These are phyloP conservation scores for Stenocarpella maydis DNA, from an alignment of 2,329 filamentous ascomycete species.

Conservation along the genomic window DNA sequence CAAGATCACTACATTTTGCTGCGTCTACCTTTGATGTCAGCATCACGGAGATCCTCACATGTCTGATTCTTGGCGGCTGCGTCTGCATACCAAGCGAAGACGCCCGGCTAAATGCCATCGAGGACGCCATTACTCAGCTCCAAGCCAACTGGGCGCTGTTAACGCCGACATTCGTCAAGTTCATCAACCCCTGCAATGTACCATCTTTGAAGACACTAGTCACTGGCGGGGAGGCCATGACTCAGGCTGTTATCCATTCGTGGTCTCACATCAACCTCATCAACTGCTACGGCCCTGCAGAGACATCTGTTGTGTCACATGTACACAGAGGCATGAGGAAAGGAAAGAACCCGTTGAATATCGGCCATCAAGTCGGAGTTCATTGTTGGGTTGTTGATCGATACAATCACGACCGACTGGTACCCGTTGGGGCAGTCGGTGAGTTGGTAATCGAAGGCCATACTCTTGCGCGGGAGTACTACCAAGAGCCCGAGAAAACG, in stretches of 20 bases:
- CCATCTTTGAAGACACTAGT: conserved; percentile 34
- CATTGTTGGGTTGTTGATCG: conserved; percentile 38
- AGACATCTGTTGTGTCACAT: conserved; percentile 25
- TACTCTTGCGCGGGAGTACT: conserved; percentile 46
- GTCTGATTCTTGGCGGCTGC: conserved; percentile 43
- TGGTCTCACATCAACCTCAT: conserved; percentile 36
- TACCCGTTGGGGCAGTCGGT: conserved; percentile 41
- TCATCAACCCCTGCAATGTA: conserved; percentile 35
- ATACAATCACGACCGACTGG: conserved; percentile 35
- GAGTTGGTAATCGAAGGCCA: conserved; percentile 49
- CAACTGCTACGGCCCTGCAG: conserved; percentile 38
- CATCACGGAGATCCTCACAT: conserved; percentile 63
- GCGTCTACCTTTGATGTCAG: conserved; percentile 65
- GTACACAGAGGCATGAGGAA: conserved; percentile 5
- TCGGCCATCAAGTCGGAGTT: background rate
- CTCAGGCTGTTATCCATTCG: conserved; percentile 27
- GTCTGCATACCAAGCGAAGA: conserved; percentile 35
- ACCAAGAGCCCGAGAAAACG: conserved; percentile 32
- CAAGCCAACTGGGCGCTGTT: conserved; percentile 37
- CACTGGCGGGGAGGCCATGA: conserved; percentile 38
- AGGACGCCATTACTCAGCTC: conserved; percentile 39
- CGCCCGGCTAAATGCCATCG: conserved; percentile 48
- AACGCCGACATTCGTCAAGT: conserved; percentile 40
- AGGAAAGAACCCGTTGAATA: background rate
- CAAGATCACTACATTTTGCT: conserved; percentile 57